Conservation (phyloP, 2,329 filamentous ascomycete genomes). For the Septoria linicola region DNA sequence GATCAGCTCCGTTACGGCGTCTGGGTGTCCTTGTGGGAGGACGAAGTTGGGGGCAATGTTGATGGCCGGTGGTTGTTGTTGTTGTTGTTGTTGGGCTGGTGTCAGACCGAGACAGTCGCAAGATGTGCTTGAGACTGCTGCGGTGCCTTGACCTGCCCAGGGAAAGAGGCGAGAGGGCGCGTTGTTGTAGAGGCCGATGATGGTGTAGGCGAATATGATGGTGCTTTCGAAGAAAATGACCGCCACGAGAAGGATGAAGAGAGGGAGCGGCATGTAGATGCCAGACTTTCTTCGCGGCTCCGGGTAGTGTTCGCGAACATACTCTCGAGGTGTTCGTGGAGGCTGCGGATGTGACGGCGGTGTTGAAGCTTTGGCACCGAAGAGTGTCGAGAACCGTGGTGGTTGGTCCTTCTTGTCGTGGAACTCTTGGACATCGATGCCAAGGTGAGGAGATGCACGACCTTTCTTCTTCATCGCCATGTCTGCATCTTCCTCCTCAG, state of each 20-base stretch:
- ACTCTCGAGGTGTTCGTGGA: slow-evolving; percentile 23
- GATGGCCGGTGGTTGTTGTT: slow-evolving; percentile 29
- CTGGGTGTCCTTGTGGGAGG: slow-evolving; percentile 23
- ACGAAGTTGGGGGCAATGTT: slow-evolving; percentile 39
- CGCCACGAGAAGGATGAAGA: slow-evolving; percentile 37
- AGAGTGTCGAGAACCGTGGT: slow-evolving; percentile 38
- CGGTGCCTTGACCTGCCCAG: slow-evolving; percentile 21
- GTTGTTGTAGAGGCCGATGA: slow-evolving; percentile 41
- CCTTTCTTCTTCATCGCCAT: slow-evolving; percentile 20
- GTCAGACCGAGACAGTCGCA: slow-evolving; percentile 21
- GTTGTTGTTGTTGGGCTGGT: slow-evolving; percentile 16
- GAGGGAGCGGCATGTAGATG: slow-evolving; percentile 35
- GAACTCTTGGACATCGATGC: slow-evolving; percentile 23
- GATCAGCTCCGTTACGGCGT: slow-evolving; percentile 8
- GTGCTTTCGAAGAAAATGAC: slow-evolving; percentile 39
- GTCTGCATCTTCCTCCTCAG: slow-evolving; percentile 24
- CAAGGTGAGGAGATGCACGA: slow-evolving; percentile 10
- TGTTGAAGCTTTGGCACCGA: slow-evolving; percentile 22
- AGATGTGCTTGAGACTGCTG: slow-evolving; percentile 7
- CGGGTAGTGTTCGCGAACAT: slow-evolving; percentile 31
- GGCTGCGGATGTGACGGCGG: slow-evolving; percentile 22
- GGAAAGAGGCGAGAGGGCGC: slow-evolving; percentile 32
- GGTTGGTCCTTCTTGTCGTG: slow-evolving; percentile 33
- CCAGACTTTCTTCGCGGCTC: slow-evolving; percentile 31
- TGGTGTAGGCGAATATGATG: slow-evolving; percentile 40